Base-by-base conservation (phyloP, 768 basidiomycete genomes). In the Cyclocybe aegerita region DNA sequence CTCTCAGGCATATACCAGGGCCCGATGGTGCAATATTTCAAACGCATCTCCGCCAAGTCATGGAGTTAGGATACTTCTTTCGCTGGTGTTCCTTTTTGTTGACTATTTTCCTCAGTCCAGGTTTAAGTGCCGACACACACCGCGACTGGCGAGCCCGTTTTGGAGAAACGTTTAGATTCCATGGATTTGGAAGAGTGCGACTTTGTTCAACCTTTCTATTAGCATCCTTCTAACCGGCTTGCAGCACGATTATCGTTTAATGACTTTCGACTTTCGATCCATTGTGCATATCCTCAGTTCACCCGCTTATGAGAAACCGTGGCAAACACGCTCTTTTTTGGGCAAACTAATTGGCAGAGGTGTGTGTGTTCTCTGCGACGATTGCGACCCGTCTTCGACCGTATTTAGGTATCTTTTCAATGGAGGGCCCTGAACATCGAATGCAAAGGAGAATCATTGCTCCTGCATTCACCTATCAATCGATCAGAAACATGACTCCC, bases 121-220 rank as follows among this genome's bases (percentile, higher is more conserved):
- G 67, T 43, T 49, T 68, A 23, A 77, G 73, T 52, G 60, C 70
- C 7, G 57, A 63, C 4, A 72, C 70, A 1, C 70, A 80, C 55
- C 64, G 70, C 11, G 65, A 70, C 14, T 82, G 78, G 78, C 65
- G 67, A 17, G 66, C 64, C 48, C 60, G 53, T 11, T 78, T 70
- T 61, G 81, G 80, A 9, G 73, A 74, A 53, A 82, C 79, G 1
- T 78, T 80, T 51, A 63, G 76, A 37, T 79, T 80, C 48, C 76
- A 83, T 55, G 81, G 81, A 1, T 79, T 76, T 62, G 81, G 81
- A 36, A 73, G 61, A 60, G 80, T 79, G 52, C 40, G 62, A 41
- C n/a, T 30, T 11, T 7, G 33, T 44, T 16, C 34, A 45, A 32
- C 37, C 31, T 15, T 8, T 35, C 3, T 36, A 23, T 16, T 8